Conservation (phyloP, 495 filamentous ascomycete species). For the Talaromyces ruber region DNA sequence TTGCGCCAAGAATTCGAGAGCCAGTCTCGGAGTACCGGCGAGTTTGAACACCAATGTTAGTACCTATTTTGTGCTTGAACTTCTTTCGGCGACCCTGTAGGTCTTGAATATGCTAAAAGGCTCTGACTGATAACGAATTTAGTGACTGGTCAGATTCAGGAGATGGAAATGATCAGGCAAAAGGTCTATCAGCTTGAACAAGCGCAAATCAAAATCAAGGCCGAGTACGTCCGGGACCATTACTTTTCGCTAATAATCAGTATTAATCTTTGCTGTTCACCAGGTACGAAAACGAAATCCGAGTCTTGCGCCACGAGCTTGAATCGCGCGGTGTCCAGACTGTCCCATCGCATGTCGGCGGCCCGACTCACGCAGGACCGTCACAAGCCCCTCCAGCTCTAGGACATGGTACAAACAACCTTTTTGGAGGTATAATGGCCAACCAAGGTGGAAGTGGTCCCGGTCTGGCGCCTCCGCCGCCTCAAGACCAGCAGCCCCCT, state of each 20-base stretch:
- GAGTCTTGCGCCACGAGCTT: constrained; percentile 76
- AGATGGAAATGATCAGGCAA: constrained; percentile 86
- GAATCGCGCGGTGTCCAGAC: constrained; percentile 72
- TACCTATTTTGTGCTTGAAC: constrained; percentile 11
- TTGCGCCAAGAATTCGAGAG: constrained; percentile 85
- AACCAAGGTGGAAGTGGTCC: constrained; percentile 80
- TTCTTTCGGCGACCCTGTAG: background rate
- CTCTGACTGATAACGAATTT: constrained; percentile 14
- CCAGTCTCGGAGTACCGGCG: constrained; percentile 64
- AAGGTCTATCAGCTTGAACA: constrained; percentile 90
- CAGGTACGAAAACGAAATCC: constrained; percentile 92
- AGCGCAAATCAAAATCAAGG: constrained; percentile 74
- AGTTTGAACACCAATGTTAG: constrained; percentile 88
- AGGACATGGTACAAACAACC: constrained; percentile 82
- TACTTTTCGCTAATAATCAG: constrained; percentile 3
- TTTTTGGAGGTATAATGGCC: constrained; percentile 94
- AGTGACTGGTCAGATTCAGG: constrained; percentile 83
- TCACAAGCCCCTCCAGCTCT: constrained; percentile 77
- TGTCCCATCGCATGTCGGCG: constrained; percentile 54
- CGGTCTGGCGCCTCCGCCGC: constrained; percentile 75
- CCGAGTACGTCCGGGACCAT: constrained; percentile 54
- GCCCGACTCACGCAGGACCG: constrained; percentile 60
- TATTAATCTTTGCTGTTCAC: background rate
- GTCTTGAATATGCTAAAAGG: background rate
- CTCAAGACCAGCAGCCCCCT: constrained; percentile 55